phyloP scores from a whole-genome alignment of 208 protist genomes.

The Acanthamoeba culbertsoni region DNA sequence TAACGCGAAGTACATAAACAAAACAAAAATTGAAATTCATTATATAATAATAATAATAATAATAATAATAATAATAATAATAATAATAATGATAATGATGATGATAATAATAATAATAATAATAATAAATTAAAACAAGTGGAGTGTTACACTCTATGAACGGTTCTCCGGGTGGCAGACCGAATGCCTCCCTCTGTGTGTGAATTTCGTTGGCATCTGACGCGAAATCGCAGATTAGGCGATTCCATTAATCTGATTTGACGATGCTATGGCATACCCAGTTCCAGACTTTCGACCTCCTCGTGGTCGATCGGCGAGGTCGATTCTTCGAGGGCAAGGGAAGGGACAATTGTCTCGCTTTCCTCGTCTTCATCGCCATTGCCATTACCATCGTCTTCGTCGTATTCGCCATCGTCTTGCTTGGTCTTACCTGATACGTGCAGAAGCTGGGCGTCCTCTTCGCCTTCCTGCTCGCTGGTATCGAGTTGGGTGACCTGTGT shows the following conservation, averaged over 20 bases:
- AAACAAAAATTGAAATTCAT: not conserved
- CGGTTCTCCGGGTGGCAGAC: not conserved
- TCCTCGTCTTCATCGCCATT: not conserved
- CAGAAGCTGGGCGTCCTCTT: not conserved
- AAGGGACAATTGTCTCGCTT: too few species aligned
- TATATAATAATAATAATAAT: too few species aligned
- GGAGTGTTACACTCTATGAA: not conserved
- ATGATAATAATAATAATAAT: not conserved
- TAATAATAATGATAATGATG: too few species aligned
- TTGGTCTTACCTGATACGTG: not conserved
- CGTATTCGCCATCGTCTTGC: not conserved
- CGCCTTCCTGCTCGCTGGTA: not conserved
- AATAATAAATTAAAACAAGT: not conserved
- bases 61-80: too few species aligned
- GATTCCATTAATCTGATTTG: not conserved
- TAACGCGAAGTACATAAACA: too few species aligned
- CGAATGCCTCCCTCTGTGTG: not conserved
- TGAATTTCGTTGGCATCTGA: slow-evolving; percentile 14
- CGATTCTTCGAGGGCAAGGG: not conserved
- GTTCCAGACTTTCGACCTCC: not conserved
- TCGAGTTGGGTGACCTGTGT: too few species aligned
- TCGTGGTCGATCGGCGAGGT: not conserved
- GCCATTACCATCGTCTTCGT: not conserved
- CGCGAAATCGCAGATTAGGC: not conserved
- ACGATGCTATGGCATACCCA: not conserved